Evolutionary conservation across 495 filamentous ascomycete species (phyloP), one percentile per base, ranked within the genome.

Genomic region (Lentithecium fluviatile): DNA sequence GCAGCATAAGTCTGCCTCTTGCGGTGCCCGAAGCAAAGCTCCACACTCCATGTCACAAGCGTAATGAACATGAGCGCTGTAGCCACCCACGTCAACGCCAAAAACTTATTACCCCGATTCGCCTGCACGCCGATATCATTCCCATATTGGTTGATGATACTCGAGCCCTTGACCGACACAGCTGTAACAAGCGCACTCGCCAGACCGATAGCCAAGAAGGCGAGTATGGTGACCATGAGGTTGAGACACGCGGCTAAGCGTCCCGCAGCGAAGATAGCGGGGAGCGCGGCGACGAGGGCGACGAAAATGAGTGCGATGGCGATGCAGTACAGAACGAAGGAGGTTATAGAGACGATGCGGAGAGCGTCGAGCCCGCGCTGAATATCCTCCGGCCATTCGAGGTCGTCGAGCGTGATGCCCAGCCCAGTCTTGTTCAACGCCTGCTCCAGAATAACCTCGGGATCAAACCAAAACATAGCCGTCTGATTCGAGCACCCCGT

Each of bases 301-400:
- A 86, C 62, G 11, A 82, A 84, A 20, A 82, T 76, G 15, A 85
- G 74, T 4, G 74, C 83, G 36, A 83, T 78, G 2, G 79, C 85
- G 8, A 90, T 76, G 59, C 79, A 80, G 68, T 89, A 89, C 52
- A 91, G 72, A 32, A 88, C 75, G 54, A 85, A 85, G 60, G 83
- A 78, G 0, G 81, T 82, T 23, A 81, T 78, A 40, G 34, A 24
- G 2, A 70, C 55, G 15, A 69, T 55, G 8, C 45, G 46, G 53
- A 85, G 69, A 1, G 78, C 79, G 56, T 84, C 73, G 53, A 91
- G 74, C 23, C 81, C 81, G 37, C 80, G 72, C 64, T 84, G 78
- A 60, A 92, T 78, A 5, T 82, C 73, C n/a, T 77, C 70, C 0
- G 86, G 83, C 79, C 88, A 87, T 15, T 80, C 69, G 26, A 92